Evolutionary conservation across 352 stramenopile genomes (phyloP), one percentile per base, ranked within the genome.

Genomic region (Phytophthora ohioensis): DNA sequence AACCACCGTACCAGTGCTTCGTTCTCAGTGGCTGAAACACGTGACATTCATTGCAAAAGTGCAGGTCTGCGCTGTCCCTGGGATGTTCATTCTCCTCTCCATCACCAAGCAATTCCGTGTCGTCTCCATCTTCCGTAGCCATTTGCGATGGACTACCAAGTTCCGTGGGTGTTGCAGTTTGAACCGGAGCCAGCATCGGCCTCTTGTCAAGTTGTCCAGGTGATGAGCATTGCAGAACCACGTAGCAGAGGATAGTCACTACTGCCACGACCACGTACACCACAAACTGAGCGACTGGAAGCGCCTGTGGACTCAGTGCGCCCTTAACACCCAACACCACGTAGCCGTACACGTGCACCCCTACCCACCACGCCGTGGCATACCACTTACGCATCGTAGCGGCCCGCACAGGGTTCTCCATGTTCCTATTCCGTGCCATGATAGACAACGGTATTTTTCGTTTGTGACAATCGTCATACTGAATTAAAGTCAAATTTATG

Each of bases 291-390:
- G 62, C 49, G n/a, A 62, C 80, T n/a, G 76, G 58, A 39, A 84
- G 70, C 48, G 48, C 49, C 32, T 78, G 36, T 17, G 64, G 73
- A 57, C 73, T 77, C 48, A 73, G 53, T 17, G 67, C 66, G 13
- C 67, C 72, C 13, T 89, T 71, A 42, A 76, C 61, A 12, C 57
- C 75, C 52, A 88, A 73, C 30, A 81, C 64, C 38, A 91, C 75
- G 65, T 93, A 94, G 55, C 77, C 81, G 43, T 87, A 90, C 6
- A 85, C 63, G 38, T 94, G 87, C 10, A 92, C 67, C 1, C 68
- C 74, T 11, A 92, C 41, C 85, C 87, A 94, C 87, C 85, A 94
- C 1, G 76, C 64, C 27, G 85, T 81, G 38, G 85, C 83, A 31
- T 82, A 92, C 81, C 84, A 91, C 69, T 85, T 87, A 35, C 84